Conservation (phyloP, 108 stramenopile species). For the Nitzschia sp. region DNA sequence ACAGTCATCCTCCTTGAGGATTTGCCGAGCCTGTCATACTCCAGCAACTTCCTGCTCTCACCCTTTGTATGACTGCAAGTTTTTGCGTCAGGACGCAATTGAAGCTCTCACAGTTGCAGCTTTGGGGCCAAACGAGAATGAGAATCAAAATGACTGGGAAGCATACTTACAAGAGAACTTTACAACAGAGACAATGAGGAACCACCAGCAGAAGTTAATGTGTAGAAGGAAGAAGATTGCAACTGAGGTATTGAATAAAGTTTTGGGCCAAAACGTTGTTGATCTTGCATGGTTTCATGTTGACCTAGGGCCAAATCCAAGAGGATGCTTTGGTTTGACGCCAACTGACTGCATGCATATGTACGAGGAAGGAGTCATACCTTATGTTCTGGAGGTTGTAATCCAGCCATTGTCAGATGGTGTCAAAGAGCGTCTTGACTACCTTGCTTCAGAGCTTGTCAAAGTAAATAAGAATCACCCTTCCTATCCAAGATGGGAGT, state of each 20-base stretch:
- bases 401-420: background rate
- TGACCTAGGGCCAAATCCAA: background rate
- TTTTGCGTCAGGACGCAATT: background rate
- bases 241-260: background rate
- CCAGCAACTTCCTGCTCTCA: background rate
- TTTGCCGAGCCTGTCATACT: background rate
- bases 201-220: background rate
- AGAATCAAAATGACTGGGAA: background rate
- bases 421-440: background rate
- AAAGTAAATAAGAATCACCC: background rate
- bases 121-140: background rate
- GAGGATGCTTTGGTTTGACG: background rate
- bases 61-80: background rate
- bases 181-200: background rate
- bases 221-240: background rate
- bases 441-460: background rate
- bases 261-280: background rate
- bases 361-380: background rate
- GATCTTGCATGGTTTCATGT: background rate
- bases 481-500: background rate
- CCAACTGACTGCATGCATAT: background rate
- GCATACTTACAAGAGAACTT: background rate
- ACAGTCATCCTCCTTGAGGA: background rate
- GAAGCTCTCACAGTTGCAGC: background rate
- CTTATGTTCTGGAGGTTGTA: background rate